Percentiles rank a stretch among this genome's conserved stretches.
Conservation (phyloP, 768 basidiomycete genomes). For the Termitomyces sp. region DNA sequence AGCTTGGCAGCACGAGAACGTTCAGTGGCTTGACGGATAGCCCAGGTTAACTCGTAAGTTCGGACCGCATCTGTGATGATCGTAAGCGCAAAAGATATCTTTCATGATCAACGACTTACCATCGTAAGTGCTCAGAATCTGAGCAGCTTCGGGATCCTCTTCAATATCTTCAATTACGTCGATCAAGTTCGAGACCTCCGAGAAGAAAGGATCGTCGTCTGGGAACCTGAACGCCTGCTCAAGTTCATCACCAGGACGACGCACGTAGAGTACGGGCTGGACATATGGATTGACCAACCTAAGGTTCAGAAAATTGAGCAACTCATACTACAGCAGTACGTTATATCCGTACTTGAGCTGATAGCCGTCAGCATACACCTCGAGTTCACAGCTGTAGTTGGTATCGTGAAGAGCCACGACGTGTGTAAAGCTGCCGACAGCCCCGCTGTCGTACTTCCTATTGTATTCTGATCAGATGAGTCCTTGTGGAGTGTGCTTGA, state of each 20-base stretch:
- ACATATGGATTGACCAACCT: conserved; percentile 93
- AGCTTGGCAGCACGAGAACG: conserved; percentile 46
- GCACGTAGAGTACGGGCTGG: conserved; percentile 80
- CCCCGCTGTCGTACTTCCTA: conserved; percentile 94
- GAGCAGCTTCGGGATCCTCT: conserved; percentile 72
- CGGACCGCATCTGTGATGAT: conserved; percentile 62
- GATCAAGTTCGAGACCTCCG: conserved; percentile 84
- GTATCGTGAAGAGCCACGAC: conserved; percentile 86
- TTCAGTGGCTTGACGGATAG: conserved; percentile 79
- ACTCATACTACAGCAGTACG: neutral
- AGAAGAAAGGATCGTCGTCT: conserved; percentile 92
- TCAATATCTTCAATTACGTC: conserved; percentile 88
- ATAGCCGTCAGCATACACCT: conserved; percentile 93
- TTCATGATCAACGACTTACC: conserved; percentile 36
- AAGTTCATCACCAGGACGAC: conserved; percentile 74
- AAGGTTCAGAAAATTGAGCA: conserved; percentile 2
- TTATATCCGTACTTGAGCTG: conserved; percentile 55
- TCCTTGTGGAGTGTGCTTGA: neutral
- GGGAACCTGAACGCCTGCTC: conserved; percentile 68
- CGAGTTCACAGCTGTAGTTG: conserved; percentile 92
- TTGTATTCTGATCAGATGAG: conserved; percentile 4
- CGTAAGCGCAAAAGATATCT: neutral
- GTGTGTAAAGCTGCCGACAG: conserved; percentile 89
- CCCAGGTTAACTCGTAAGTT: conserved; percentile 92
- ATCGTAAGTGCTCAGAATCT: conserved; percentile 81